Evolutionary conservation across 805 yeast genomes (phyloP).

Genomic region (Kregervanrija fluxuum): DNA sequence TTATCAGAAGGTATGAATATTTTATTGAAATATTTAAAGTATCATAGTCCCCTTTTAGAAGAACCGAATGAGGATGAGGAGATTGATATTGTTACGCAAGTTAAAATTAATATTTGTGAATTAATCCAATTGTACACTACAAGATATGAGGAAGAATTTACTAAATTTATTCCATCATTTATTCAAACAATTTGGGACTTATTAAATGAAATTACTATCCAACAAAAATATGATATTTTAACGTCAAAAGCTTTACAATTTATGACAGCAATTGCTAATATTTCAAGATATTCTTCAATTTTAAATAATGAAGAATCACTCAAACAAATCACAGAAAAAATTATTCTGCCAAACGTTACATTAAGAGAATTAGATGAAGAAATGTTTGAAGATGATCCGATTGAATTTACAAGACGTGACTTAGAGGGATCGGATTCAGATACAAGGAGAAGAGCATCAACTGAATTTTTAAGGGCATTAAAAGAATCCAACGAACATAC

Average conservation of each 20-base stretch:
- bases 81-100: constrained; percentile 59
- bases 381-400: constrained; percentile 93
- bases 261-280: constrained; percentile 70
- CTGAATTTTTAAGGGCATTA: constrained; percentile 82
- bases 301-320: constrained; percentile 56
- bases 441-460: constrained; percentile 87
- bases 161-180: constrained; percentile 66
- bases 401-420: constrained; percentile 86
- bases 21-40: constrained; percentile 72
- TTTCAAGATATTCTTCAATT: constrained; percentile 59
- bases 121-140: constrained; percentile 79
- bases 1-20: constrained; percentile 69
- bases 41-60: constrained; percentile 45
- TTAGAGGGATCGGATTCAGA: constrained; percentile 93
- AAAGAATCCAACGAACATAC: constrained; percentile 69
- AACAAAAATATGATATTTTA: constrained; percentile 76
- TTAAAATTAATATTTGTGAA: constrained; percentile 80
- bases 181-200: constrained; percentile 79
- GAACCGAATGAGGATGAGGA: constrained; percentile 61
- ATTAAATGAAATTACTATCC: constrained; percentile 55
- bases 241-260: constrained; percentile 77
- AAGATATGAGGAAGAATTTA: constrained; percentile 88
- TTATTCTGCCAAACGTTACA: constrained; percentile 81
- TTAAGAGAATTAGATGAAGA: constrained; percentile 88
- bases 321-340: constrained; percentile 70